These are phyloP conservation scores for Colletotrichum graminicola DNA, from an alignment of 2,329 filamentous ascomycete genomes.

Conservation along the genomic window DNA sequence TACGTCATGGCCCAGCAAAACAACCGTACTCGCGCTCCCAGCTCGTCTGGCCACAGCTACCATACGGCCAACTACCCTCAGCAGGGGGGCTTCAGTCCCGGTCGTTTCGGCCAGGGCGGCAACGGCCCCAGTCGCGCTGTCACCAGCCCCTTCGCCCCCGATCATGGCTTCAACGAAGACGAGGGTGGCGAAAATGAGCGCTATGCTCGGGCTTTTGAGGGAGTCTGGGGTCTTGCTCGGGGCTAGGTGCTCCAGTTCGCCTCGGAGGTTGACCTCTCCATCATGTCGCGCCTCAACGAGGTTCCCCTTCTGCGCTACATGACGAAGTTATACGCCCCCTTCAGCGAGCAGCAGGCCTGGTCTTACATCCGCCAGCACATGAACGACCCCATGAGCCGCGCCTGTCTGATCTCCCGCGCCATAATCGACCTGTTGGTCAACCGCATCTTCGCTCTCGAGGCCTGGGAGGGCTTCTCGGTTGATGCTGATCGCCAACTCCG, in stretches of 20 bases:
- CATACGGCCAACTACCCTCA: slow-evolving; percentile 17
- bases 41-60: slow-evolving; percentile 18
- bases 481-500: slow-evolving; percentile 52
- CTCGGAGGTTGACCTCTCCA: slow-evolving; percentile 27
- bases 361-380: slow-evolving; percentile 58
- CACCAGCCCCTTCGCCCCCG: slow-evolving; percentile 16
- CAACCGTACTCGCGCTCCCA: slow-evolving; percentile 4
- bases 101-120: slow-evolving; percentile 18
- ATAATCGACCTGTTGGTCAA: slow-evolving; percentile 58
- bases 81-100: slow-evolving; percentile 22
- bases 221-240: slow-evolving; percentile 41
- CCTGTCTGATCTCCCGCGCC: slow-evolving; percentile 58
- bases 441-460: slow-evolving; percentile 55
- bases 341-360: slow-evolving; percentile 54
- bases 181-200: slow-evolving; percentile 36
- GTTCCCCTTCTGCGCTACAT: slow-evolving; percentile 38
- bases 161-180: slow-evolving; percentile 17
- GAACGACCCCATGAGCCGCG: slow-evolving; percentile 55
- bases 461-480: slow-evolving; percentile 55
- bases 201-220: slow-evolving; percentile 37
- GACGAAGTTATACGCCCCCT: slow-evolving; percentile 39
- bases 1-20: slow-evolving; percentile 16
- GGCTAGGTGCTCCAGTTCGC: slow-evolving; percentile 41
- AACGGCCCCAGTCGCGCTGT: slow-evolving; percentile 14
- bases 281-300: slow-evolving; percentile 26